Conservation (phyloP, 2,329 filamentous ascomycete species). For the Colletotrichum shisoi region DNA sequence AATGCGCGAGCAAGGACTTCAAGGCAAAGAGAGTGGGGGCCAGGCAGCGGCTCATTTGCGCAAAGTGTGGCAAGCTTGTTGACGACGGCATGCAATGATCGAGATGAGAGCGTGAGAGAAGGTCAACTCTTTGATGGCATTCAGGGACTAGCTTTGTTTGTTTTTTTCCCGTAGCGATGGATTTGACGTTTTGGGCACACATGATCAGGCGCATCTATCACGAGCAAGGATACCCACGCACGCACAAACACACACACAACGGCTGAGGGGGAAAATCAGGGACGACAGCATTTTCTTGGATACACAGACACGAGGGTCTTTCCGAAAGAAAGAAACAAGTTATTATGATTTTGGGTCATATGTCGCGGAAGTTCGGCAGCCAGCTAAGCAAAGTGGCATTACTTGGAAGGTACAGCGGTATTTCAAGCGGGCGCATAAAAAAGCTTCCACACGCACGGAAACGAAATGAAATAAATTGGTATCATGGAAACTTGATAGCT, state of each 20-base stretch:
- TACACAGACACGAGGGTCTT: neutral
- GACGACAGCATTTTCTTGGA: conserved; percentile 8
- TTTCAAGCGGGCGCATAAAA: neutral
- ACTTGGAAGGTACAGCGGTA: neutral
- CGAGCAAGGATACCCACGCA: conserved; percentile 35
- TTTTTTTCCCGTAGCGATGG: conserved; percentile 22
- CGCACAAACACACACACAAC: conserved; percentile 20
- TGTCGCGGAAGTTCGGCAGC: neutral
- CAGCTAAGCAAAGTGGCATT: neutral
- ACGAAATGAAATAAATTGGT: conserved; percentile 12
- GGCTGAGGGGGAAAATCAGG: conserved; percentile 15
- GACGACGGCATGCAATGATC: conserved; percentile 28
- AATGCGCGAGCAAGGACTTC: conserved; percentile 69
- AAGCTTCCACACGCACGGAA: neutral
- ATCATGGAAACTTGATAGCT: neutral
- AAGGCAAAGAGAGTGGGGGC: conserved; percentile 64
- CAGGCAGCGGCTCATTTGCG: conserved; percentile 67
- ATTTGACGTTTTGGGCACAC: conserved; percentile 25
- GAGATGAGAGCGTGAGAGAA: neutral
- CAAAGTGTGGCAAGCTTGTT: conserved; percentile 57
- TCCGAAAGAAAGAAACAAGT: neutral
- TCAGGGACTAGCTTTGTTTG: neutral
- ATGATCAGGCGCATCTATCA: conserved; percentile 30
- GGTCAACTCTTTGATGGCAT: neutral
- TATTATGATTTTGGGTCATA: neutral